Evolutionary conservation across 2,329 filamentous ascomycete genomes (phyloP), one percentile per base, ranked within the genome.

Genomic region (Chaetomium strumarium): DNA sequence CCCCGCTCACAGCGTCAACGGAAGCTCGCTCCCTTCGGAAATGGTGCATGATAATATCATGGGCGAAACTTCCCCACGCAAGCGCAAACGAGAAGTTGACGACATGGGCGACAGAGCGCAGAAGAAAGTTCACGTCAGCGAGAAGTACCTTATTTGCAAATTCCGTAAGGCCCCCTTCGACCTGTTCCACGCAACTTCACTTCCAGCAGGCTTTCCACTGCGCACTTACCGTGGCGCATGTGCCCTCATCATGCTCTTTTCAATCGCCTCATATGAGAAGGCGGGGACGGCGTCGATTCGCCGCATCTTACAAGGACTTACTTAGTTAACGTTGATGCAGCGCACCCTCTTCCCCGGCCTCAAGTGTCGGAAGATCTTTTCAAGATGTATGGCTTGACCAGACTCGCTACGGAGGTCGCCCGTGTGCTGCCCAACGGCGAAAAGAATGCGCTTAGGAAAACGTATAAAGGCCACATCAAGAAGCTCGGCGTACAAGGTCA

Each of bases 381-480:
- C 62, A 74, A 77, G 55, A 71, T 76, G 63, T 85, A 81, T 67
- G 72, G 73, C 62, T 68, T 85, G 58, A 72, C 74, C 44, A 69
- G 67, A 48, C 74, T 85, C 51, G 81, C 82, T 53, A 75, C 77
- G 52, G 78, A 82, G 58, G 80, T 85, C 38, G 82, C 82, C 55
- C 76, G 82, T 55, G 78, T 78, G 49, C 79, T 83, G 63, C 79
- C 81, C 13, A 83, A 83, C 64, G 82, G 82, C 58, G 79, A 83
- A 66, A 85, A 84, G 73, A 85, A 85, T 63, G 79, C 78, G 58
- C 72, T 85, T 45, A 76, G 82, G 24, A 85, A 85, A 65, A 84
- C 81, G 14, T 85, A 85, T 71, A 85, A 85, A 67, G 81, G 81
- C 48, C 80, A 85, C 59, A 81, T 85, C 65, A 85, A 85, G 71